Conservation (phyloP, 139 green algal species). For the Chlamydomonas sp. region DNA sequence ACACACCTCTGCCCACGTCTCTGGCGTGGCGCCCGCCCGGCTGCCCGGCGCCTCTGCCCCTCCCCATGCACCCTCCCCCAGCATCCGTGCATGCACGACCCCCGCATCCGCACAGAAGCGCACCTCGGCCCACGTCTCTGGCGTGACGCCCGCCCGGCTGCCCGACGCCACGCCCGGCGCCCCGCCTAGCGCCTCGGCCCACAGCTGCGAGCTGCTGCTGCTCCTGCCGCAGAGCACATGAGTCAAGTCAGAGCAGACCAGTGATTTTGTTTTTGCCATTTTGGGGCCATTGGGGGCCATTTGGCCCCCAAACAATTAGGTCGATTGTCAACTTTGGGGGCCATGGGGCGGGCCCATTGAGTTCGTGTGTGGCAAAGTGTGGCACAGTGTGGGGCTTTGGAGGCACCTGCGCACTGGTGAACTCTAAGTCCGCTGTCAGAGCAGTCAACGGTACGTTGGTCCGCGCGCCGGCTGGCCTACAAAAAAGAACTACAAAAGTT, state of each 20-base stretch:
- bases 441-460: too few species aligned
- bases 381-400: too few species aligned
- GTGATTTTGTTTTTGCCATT: background rate
- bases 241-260: background rate
- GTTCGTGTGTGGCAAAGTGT: background rate
- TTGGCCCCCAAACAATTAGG: too few species aligned
- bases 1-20: constrained; percentile 2
- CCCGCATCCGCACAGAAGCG: constrained; percentile 12
- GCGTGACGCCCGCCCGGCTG: background rate
- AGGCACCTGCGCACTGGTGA: background rate
- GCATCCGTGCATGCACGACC: background rate
- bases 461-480: too few species aligned
- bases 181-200: background rate
- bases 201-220: background rate
- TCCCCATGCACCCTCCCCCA: background rate
- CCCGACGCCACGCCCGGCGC: background rate
- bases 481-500: too few species aligned
- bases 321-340: background rate
- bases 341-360: background rate
- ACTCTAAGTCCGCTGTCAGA: too few species aligned
- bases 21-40: background rate
- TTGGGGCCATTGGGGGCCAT: background rate
- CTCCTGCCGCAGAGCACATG: background rate
- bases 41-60: background rate
- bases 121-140: constrained; percentile 5